These are phyloP conservation scores for Cryphonectria nitschkei DNA, from an alignment of 2,329 filamentous ascomycete genomes.

Conservation along the genomic window DNA sequence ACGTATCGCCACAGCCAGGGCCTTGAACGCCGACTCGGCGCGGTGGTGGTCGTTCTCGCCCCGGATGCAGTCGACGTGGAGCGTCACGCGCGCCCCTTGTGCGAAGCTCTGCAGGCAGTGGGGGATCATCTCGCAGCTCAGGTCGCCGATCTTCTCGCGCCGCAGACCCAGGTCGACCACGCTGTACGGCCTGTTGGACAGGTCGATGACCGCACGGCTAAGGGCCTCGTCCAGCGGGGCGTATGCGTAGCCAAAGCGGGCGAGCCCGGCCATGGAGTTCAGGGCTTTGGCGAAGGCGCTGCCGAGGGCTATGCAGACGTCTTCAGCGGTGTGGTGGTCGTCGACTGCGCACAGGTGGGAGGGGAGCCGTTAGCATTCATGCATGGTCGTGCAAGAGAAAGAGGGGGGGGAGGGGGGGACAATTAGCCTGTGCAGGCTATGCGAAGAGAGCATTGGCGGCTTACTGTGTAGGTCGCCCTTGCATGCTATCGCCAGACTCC, in stretches of 20 bases:
- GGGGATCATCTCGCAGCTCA: slow-evolving; percentile 95
- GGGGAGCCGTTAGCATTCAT: background rate
- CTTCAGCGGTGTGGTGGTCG: slow-evolving; percentile 98
- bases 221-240: slow-evolving; percentile 94
- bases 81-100: slow-evolving; percentile 84
- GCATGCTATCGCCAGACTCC: slow-evolving; percentile 83
- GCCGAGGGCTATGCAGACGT: slow-evolving; percentile 90
- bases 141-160: slow-evolving; percentile 90
- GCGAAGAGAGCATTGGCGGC: slow-evolving; percentile 37
- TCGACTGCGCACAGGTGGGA: slow-evolving; percentile 65
- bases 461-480: slow-evolving; percentile 88
- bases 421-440: background rate
- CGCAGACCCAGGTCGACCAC: slow-evolving; percentile 83
- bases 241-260: slow-evolving; percentile 90
- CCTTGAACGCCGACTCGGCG: slow-evolving; percentile 97
- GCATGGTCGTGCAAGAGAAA: no score
- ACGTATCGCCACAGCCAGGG: slow-evolving; percentile 82
- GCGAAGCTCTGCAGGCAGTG: slow-evolving; percentile 96
- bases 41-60: slow-evolving; percentile 96
- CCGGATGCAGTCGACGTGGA: slow-evolving; percentile 90
- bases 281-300: slow-evolving; percentile 82
- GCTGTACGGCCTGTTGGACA: slow-evolving; percentile 87
- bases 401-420: no score
- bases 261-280: slow-evolving; percentile 73
- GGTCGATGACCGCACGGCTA: slow-evolving; percentile 89